These are phyloP conservation scores for Tetragonia tetragonoides DNA, from an alignment of 148 eudicot species.

Conservation along the genomic window DNA sequence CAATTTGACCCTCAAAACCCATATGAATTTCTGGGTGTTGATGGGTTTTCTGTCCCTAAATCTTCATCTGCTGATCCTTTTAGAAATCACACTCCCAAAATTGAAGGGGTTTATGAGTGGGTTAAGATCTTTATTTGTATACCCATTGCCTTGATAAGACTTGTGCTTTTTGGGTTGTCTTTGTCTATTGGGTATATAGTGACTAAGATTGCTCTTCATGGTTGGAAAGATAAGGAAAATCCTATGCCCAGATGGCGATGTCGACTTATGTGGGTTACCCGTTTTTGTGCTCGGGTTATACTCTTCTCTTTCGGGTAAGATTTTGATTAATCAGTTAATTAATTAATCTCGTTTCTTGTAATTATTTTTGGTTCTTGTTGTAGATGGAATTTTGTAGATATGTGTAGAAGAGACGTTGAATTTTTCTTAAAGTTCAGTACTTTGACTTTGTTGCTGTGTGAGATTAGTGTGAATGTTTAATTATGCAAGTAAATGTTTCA, in stretches of 20 bases:
- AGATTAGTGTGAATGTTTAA: no score
- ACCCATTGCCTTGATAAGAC: constrained; percentile 59
- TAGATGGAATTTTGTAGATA: neutral
- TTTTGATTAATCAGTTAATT: neutral
- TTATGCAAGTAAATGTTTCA: no score
- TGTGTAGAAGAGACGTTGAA: neutral
- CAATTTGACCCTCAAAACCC: constrained; percentile 37
- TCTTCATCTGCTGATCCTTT: constrained; percentile 70
- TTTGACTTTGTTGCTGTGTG: no score
- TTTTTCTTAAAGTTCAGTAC: no score
- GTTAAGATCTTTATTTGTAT: constrained; percentile 61
- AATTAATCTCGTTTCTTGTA: neutral
- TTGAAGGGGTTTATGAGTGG: constrained; percentile 89
- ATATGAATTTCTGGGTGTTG: constrained; percentile 49
- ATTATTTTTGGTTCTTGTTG: neutral
- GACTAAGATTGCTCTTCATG: constrained; percentile 60
- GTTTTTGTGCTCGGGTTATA: constrained; percentile 62
- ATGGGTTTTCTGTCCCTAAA: constrained; percentile 36
- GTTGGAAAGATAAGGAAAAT: constrained; percentile 77
- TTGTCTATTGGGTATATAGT: constrained; percentile 62
- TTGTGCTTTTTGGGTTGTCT: constrained; percentile 63
- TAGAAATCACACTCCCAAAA: constrained; percentile 59
- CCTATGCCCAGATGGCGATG: constrained; percentile 92
- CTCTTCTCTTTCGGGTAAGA: constrained; percentile 90
- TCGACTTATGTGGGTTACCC: constrained; percentile 83